Evolutionary conservation across 2,329 filamentous ascomycete species (phyloP), one percentile per base, ranked within the genome.

Genomic region (Trichophyton equinum): DNA sequence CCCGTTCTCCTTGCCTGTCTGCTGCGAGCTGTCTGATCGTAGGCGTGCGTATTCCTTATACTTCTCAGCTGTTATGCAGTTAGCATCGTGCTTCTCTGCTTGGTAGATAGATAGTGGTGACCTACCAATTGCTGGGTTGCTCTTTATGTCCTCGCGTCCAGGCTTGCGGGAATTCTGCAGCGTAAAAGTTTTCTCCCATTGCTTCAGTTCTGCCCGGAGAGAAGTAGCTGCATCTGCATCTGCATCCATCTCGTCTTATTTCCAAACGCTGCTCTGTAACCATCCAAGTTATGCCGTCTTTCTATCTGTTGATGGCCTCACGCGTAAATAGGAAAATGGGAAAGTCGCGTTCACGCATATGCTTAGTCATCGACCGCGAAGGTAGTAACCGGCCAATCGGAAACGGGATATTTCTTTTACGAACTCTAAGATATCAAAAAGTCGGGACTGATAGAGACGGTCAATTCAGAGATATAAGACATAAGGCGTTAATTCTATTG

Each of bases 11-110:
- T 33, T 18, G 4, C 9, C 40, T 11, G 40, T 20, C 7, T 42
- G 46, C 27, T 20, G 57, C 8, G 40, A 46, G 15, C 46, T 3
- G 11, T 59, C 68, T 15, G 72, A 67, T 60, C 77, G 75, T 4
- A 79, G 63, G 46, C 72, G 72, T 33, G 72, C 70, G 66, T 79
- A 79, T 53, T 74, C 68, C 61, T 78, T 79, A 68, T 79, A 79
- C 70, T 79, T 79, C 4, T 71, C 70, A 27, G 76, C 77, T 77
- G 44, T 33, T 25, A 27, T n/a, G 27, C 9, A 22, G 9, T 38
- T 13, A 38, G 33, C 33, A 38, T 4, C 13, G n/a, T 51, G 22
- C 46, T 15, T 13, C 20, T 27, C 25, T 13, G 22, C 22, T 47
- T 25, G 11, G 27, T 30, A 30, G 27, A 30, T 22, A 15, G 22